Percentiles rank a stretch among this genome's conserved stretches.
Conservation (phyloP, 2,329 filamentous ascomycete genomes). For the Botrytis hyacinthi region DNA sequence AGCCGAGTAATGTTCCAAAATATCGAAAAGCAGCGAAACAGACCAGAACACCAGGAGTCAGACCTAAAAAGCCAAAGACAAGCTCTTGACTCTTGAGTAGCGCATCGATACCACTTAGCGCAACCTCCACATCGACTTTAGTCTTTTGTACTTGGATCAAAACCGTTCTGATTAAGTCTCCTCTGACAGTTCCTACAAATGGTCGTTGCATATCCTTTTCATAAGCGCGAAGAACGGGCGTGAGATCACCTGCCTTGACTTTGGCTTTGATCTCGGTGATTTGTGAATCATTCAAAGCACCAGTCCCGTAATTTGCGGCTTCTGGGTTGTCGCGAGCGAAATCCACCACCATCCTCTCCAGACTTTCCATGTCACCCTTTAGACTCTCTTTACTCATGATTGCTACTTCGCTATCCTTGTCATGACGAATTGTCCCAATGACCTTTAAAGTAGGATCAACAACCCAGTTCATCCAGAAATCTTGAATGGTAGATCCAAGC, state of each 20-base stretch:
- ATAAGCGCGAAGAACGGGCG: conserved; percentile 85
- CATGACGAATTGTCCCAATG: conserved; percentile 88
- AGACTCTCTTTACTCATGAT: conserved; percentile 95
- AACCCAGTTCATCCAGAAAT: conserved; percentile 98
- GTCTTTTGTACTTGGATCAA: conserved; percentile 98
- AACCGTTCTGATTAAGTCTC: conserved; percentile 84
- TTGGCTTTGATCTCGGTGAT: conserved; percentile 72
- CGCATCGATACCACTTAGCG: conserved; percentile 92
- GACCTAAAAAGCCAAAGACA: conserved; percentile 93
- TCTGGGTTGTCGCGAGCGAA: conserved; percentile 83
- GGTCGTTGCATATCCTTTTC: conserved; percentile 84
- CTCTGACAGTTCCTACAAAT: conserved; percentile 76
- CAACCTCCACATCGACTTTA: conserved; percentile 95
- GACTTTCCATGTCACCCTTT: conserved; percentile 81
- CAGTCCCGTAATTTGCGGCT: conserved; percentile 47
- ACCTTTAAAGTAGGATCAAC: conserved; percentile 80
- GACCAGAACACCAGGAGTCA: conserved; percentile 91
- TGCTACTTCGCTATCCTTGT: conserved; percentile 88
- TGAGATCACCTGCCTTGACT: conserved; percentile 89
- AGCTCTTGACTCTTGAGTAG: conserved; percentile 94
- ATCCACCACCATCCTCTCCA: conserved; percentile 97
- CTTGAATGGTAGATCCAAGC: conserved; percentile 72
- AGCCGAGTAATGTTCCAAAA: conserved; percentile 66
- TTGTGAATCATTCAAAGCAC: conserved; percentile 63
- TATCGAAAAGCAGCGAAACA: conserved; percentile 73